phyloP scores from a whole-genome alignment of 2,329 filamentous ascomycete genomes.

The Apiospora saccharicola region DNA sequence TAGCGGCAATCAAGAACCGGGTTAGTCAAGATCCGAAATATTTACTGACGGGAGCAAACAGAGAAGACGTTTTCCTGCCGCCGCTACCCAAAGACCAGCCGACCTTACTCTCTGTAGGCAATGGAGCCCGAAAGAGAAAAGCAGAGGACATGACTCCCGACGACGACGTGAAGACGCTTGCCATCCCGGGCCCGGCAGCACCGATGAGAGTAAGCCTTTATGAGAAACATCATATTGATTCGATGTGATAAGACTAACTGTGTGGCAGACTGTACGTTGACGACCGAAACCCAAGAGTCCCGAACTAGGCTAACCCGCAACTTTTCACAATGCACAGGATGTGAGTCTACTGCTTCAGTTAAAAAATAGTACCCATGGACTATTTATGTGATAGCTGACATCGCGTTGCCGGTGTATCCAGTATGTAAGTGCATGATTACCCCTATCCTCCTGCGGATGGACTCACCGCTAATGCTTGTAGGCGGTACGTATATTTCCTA shows the following conservation, averaged over 20 bases:
- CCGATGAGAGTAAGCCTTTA: background rate
- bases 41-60: background rate
- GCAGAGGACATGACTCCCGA: no score
- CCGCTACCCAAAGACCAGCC: background rate
- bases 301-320: background rate
- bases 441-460: no score
- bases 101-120: no score
- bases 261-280: background rate
- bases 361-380: no score
- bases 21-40: background rate
- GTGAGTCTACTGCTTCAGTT: background rate
- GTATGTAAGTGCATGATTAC: background rate
- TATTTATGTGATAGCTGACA: background rate
- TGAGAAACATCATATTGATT: no score
- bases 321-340: background rate
- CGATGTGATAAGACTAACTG: no score
- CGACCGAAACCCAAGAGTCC: background rate
- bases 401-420: rapidly evolving
- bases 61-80: background rate
- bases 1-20: background rate
- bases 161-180: no score
- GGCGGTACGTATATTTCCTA: background rate
- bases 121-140: no score
- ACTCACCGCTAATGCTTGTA: background rate
- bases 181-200: background rate